A percentile compares a stretch with the other conserved stretches of the same genome.
Conservation (phyloP, 306 rosid genomes). For the Amphicarpaea edgeworthii region DNA sequence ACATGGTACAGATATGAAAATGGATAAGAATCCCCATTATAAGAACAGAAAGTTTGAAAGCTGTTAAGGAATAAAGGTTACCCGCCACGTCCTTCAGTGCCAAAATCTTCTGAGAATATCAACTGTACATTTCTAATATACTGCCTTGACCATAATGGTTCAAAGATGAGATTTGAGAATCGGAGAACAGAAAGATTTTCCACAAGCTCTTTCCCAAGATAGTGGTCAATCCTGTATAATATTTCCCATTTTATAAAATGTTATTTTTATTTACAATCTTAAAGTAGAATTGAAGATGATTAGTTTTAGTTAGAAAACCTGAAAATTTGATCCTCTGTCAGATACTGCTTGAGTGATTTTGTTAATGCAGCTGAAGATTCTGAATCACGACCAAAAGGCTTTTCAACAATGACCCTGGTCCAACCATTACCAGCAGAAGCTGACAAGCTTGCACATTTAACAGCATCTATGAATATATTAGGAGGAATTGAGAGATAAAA, state of each 20-base stretch:
- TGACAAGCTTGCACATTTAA: constrained; percentile 78
- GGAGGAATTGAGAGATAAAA: constrained; percentile 94
- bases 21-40: constrained; percentile 25
- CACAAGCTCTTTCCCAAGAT: constrained; percentile 94
- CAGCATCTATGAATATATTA: constrained; percentile 82
- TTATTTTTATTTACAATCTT: constrained; percentile 24
- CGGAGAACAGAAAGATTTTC: constrained; percentile 95
- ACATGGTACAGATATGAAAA: constrained; percentile 40
- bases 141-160: constrained; percentile 96
- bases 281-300: constrained; percentile 36
- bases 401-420: constrained; percentile 97
- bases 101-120: constrained; percentile 92
- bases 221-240: constrained; percentile 83
- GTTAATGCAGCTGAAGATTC: constrained; percentile 95
- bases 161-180: constrained; percentile 90
- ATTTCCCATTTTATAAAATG: constrained; percentile 28
- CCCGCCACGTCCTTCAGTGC: constrained; percentile 99
- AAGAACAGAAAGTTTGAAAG: constrained; percentile 7
- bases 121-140: constrained; percentile 90
- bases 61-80: constrained; percentile 50
- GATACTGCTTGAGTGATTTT: constrained; percentile 75
- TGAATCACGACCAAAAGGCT: constrained; percentile 95
- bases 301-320: constrained; percentile 53
- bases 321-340: constrained; percentile 91
- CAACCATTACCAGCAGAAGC: constrained; percentile 88